phyloP scores from a whole-genome alignment of 306 rosid genomes.

The Gastrolobium villosum region DNA sequence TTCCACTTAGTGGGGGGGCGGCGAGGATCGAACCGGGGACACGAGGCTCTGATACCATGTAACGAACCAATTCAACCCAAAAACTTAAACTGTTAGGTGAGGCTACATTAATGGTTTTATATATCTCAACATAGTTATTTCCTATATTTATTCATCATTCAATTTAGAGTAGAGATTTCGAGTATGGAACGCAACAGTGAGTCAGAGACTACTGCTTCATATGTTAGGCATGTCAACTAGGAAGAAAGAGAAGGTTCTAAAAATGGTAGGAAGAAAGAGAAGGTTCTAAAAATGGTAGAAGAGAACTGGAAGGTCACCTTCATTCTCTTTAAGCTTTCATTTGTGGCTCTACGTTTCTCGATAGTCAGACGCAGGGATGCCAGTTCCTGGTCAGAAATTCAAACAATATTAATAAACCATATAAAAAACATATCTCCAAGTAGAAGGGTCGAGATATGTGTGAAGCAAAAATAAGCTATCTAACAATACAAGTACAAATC shows the following conservation, averaged over 20 bases:
- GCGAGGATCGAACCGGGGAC: no score
- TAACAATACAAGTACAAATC: slow-evolving; percentile 37
- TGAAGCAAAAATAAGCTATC: neutral
- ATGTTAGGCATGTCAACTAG: neutral
- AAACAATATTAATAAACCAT: slow-evolving; percentile 29
- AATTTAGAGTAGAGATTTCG: neutral
- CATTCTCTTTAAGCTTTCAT: slow-evolving; percentile 76
- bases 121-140: no score
- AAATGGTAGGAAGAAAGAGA: slow-evolving; percentile 2
- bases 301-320: slow-evolving; percentile 61
- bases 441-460: neutral
- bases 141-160: neutral
- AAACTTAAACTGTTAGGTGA: no score
- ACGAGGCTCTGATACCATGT: no score
- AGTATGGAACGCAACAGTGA: neutral
- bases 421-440: slow-evolving; percentile 14
- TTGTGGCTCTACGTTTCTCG: slow-evolving; percentile 70
- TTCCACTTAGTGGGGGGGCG: no score
- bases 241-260: neutral
- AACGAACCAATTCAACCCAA: no score
- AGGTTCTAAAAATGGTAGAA: neutral
- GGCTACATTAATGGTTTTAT: no score
- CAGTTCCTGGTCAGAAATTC: slow-evolving; percentile 69
- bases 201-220: neutral
- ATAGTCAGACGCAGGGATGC: slow-evolving; percentile 59